Evolutionary conservation across 2,329 filamentous ascomycete genomes (phyloP), one percentile per base, ranked within the genome.

Genomic region (Pezizomycotina sp.): DNA sequence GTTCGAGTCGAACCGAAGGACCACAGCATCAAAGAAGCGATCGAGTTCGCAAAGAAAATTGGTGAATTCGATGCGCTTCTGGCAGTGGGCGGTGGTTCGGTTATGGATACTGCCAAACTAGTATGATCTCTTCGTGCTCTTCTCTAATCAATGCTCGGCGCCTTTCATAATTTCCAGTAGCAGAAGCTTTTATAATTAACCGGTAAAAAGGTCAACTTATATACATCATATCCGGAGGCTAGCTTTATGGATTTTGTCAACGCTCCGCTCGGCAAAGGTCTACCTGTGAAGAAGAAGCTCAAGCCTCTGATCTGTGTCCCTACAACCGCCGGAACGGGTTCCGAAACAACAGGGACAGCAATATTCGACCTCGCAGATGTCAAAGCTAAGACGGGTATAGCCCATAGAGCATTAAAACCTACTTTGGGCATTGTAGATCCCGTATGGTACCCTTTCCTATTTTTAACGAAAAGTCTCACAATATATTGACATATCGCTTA

Each of bases 141-240:
- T n/a, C n/a, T n/a, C n/a, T n/a, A n/a, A n/a, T n/a, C n/a, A n/a
- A n/a, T n/a, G n/a, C n/a, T n/a, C n/a, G n/a, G n/a, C n/a, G n/a
- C n/a, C n/a, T n/a, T n/a, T n/a, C n/a, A n/a, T n/a, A n/a, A n/a
- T n/a, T n/a, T n/a, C n/a, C n/a, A n/a, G n/a, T n/a, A n/a, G n/a
- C n/a, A n/a, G n/a, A n/a, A n/a, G n/a, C n/a, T n/a, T n/a, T n/a
- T n/a, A n/a, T n/a, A n/a, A n/a, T n/a, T n/a, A n/a, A n/a, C n/a
- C n/a, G n/a, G n/a, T n/a, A n/a, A n/a, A n/a, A n/a, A n/a, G n/a
- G 95, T 98, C 84, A 98, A 98, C 55, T 68, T 98, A 0, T 95
- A 95, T 61, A 79, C 76, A 1, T 75, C 72, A 45, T 93, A 83
- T 55, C 84, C 84, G 0, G 78, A 93, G 5, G 86, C 86, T 21